phyloP scores from a whole-genome alignment of 177 flowering plant genomes.

The Telopea speciosissima region DNA sequence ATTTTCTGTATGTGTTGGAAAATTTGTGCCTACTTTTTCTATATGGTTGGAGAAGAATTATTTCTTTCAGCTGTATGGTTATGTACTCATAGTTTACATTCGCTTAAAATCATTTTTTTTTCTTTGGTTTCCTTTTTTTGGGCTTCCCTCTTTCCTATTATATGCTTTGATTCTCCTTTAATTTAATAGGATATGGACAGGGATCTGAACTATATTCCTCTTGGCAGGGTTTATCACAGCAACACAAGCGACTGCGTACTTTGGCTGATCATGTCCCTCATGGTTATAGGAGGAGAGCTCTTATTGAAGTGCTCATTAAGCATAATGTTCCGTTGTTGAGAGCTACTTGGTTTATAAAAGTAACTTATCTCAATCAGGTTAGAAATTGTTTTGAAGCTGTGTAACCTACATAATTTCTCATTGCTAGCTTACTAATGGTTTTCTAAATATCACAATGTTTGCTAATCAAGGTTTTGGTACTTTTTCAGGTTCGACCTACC shows the following conservation, averaged over 20 bases:
- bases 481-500: constrained; percentile 66
- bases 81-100: not conserved
- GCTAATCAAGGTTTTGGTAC: not conserved
- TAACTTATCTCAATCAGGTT: constrained; percentile 97
- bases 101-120: not conserved
- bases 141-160: no score
- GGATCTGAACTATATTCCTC: not conserved
- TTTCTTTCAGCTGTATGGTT: no score
- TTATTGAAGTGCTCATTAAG: constrained; percentile 85
- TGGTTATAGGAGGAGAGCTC: constrained; percentile 66
- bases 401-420: not conserved
- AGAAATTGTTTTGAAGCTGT: constrained; percentile 1
- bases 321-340: constrained; percentile 90
- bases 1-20: no score
- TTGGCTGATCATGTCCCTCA: constrained; percentile 92
- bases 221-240: constrained; percentile 85
- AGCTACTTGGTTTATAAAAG: constrained; percentile 98
- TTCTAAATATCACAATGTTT: not conserved
- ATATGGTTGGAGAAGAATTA: not conserved
- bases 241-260: constrained; percentile 72
- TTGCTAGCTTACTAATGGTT: not conserved
- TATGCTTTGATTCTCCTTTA: no score
- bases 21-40: not conserved
- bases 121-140: not conserved
- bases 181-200: no score